phyloP scores from a whole-genome alignment of 208 protist genomes.

The Trypanosoma mega region DNA sequence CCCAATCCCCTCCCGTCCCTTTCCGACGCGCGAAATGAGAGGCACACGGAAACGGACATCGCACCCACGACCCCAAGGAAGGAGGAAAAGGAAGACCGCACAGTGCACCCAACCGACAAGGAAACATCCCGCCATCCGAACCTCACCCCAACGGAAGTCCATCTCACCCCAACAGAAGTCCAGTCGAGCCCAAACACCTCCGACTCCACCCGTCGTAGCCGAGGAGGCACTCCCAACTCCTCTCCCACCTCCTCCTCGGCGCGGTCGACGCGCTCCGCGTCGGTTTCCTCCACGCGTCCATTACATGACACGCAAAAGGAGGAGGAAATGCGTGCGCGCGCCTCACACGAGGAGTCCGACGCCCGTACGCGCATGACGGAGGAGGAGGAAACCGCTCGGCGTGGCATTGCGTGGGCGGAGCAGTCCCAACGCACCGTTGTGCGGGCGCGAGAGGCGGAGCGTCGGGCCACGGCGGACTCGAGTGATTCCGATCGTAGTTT shows the following conservation, averaged over 20 bases:
- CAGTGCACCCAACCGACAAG: too few species aligned
- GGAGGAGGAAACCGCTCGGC: conserved; percentile 39
- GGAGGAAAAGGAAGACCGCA: too few species aligned
- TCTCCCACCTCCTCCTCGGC: conserved; percentile 3
- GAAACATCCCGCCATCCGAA: too few species aligned
- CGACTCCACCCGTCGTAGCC: too few species aligned
- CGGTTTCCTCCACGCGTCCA: conserved; percentile 2
- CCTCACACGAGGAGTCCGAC: conserved; percentile 23
- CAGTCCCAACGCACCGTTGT: conserved; percentile 44
- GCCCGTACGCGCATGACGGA: conserved; percentile 28
- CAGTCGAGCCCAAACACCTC: too few species aligned
- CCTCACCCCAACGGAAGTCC: too few species aligned
- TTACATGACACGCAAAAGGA: too few species aligned
- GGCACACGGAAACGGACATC: too few species aligned
- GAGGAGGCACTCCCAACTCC: conserved; percentile 14
- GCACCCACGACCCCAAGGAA: too few species aligned
- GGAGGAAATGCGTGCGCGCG: neutral
- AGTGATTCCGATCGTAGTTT: neutral
- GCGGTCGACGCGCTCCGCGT: neutral
- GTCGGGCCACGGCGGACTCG: neutral
- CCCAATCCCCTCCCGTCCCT: too few species aligned
- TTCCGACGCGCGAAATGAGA: too few species aligned
- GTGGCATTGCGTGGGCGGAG: conserved; percentile 60
- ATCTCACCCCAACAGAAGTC: too few species aligned
- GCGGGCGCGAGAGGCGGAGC: conserved; percentile 26